These are phyloP conservation scores for Aspergillus jensenii DNA, from an alignment of 2,329 filamentous ascomycete genomes.

Conservation along the genomic window DNA sequence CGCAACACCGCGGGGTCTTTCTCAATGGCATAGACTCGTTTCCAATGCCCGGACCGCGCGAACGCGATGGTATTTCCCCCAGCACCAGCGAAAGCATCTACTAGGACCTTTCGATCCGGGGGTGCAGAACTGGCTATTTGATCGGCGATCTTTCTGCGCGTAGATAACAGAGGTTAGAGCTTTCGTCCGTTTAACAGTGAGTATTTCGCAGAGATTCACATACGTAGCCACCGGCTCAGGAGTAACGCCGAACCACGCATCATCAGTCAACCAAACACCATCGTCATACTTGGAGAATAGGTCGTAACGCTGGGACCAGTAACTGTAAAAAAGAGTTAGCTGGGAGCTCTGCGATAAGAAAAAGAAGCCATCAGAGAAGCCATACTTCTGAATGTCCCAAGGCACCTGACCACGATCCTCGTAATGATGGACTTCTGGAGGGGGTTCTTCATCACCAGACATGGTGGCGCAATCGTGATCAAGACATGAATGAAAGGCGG, in stretches of 20 bases:
- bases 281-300: slow-evolving; percentile 87
- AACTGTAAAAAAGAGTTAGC: slow-evolving; percentile 54
- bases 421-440: slow-evolving; percentile 66
- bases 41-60: slow-evolving; percentile 75
- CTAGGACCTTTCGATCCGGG: slow-evolving; percentile 62
- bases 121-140: slow-evolving; percentile 63
- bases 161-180: neutral
- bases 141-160: slow-evolving; percentile 66
- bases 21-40: slow-evolving; percentile 84
- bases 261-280: slow-evolving; percentile 85
- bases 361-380: slow-evolving; percentile 16
- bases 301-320: slow-evolving; percentile 84
- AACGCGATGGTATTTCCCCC: slow-evolving; percentile 97
- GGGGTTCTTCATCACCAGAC: slow-evolving; percentile 28
- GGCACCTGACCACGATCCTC: slow-evolving; percentile 69
- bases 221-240: slow-evolving; percentile 87
- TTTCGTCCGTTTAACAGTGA: neutral
- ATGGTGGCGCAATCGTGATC: slow-evolving; percentile 21
- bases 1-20: slow-evolving; percentile 75
- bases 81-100: slow-evolving; percentile 88
- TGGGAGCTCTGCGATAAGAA: neutral
- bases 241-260: slow-evolving; percentile 96
- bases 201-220: slow-evolving; percentile 24
- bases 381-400: slow-evolving; percentile 79
- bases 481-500: slow-evolving; percentile 6